Conservation (phyloP, 2,329 filamentous ascomycete genomes). For the Coleophoma eucalyptorum region DNA sequence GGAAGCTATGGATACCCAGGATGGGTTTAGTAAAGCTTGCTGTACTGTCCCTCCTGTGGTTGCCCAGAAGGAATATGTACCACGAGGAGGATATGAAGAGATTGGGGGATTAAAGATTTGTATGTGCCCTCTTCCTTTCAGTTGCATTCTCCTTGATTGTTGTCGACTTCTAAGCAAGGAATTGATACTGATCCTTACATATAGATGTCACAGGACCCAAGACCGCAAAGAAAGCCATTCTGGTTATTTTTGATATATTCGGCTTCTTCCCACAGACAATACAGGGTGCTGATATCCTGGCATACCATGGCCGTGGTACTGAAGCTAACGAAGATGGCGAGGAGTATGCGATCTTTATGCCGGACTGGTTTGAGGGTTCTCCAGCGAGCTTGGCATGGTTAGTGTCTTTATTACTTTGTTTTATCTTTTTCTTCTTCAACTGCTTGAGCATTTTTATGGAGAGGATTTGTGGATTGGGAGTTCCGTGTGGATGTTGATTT, state of each 20-base stretch:
- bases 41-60: too few species aligned
- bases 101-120: background rate
- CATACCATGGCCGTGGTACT: slow-evolving; percentile 32
- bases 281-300: slow-evolving; percentile 65
- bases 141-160: background rate
- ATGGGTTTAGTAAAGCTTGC: too few species aligned
- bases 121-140: background rate
- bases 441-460: background rate
- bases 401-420: background rate
- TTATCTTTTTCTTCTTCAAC: background rate
- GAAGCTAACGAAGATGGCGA: background rate
- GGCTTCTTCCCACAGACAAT: slow-evolving; percentile 66
- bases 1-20: too few species aligned
- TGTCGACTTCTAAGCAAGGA: too few species aligned
- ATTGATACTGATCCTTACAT: too few species aligned
- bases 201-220: slow-evolving; percentile 41
- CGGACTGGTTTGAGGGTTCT: slow-evolving; percentile 78
- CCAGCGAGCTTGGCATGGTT: slow-evolving; percentile 7
- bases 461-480: background rate
- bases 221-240: slow-evolving; percentile 49
- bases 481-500: background rate
- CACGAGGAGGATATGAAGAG: background rate
- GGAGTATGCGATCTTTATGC: slow-evolving; percentile 69
- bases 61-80: background rate
- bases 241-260: slow-evolving; percentile 63